A percentile compares a stretch with the other conserved stretches of the same genome.
These are phyloP conservation scores for Thelephora aurantiotincta DNA, from an alignment of 768 basidiomycete genomes.

Conservation along the genomic window DNA sequence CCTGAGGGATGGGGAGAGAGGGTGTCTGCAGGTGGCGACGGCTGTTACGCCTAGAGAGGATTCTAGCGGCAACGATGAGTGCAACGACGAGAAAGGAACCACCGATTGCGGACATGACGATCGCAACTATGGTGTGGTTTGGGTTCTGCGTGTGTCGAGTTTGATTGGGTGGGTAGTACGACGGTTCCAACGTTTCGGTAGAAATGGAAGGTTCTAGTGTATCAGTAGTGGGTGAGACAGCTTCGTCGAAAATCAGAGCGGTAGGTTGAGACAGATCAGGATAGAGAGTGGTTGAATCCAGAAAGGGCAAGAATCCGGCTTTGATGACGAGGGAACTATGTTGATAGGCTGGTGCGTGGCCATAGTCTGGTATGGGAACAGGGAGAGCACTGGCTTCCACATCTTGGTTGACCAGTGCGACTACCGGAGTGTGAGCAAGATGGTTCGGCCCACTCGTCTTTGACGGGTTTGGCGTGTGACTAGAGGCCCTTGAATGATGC, in stretches of 20 bases:
- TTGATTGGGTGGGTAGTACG: neutral
- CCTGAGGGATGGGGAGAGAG: slow-evolving; percentile 60
- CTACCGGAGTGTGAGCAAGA: too few species aligned
- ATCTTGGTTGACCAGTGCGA: neutral
- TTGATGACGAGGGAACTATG: neutral
- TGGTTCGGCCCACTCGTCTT: too few species aligned
- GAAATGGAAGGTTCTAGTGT: slow-evolving; percentile 1
- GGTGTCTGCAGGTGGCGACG: slow-evolving; percentile 43
- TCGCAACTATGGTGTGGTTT: slow-evolving; percentile 30
- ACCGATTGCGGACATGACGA: slow-evolving; percentile 40
- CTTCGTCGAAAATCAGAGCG: too few species aligned
- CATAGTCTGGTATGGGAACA: neutral
- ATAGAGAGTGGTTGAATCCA: neutral
- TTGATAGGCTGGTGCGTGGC: neutral
- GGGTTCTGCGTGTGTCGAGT: slow-evolving; percentile 1
- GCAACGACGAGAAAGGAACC: slow-evolving; percentile 34
- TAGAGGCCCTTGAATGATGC: too few species aligned
- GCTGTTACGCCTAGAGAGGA: slow-evolving; percentile 34
- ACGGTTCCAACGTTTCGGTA: slow-evolving; percentile 1
- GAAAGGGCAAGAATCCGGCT: neutral
- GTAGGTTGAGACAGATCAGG: neutral
- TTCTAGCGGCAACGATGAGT: slow-evolving; percentile 30
- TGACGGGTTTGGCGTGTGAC: too few species aligned
- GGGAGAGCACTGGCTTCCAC: neutral
- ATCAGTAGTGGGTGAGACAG: neutral